A percentile compares a stretch with the other conserved stretches of the same genome.
These are phyloP conservation scores for Staphylotrichum tortipilum DNA, from an alignment of 495 filamentous ascomycete species.

Conservation along the genomic window DNA sequence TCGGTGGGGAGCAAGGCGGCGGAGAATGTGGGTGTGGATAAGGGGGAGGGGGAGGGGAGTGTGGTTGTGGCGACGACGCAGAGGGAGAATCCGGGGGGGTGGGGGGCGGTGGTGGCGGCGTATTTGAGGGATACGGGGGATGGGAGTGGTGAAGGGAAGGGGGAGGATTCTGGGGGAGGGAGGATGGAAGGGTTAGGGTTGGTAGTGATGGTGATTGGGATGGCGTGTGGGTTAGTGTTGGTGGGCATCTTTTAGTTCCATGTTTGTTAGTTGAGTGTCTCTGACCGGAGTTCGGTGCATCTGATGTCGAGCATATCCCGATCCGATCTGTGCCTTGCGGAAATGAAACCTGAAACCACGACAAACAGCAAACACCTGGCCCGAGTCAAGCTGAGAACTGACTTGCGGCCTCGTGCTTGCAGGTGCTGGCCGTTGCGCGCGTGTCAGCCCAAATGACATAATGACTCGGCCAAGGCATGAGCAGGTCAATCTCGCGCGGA, in stretches of 20 bases:
- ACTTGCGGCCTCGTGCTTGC: no score
- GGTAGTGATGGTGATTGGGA: neutral
- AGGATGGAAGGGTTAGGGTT: neutral
- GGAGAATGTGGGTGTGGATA: conserved; percentile 34
- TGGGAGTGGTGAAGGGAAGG: neutral
- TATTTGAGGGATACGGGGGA: conserved; percentile 15
- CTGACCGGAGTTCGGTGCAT: neutral
- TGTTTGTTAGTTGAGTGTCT: neutral
- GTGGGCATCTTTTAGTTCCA: neutral
- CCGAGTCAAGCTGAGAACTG: no score
- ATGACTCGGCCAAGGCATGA: no score
- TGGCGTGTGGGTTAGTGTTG: neutral
- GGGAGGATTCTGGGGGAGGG: neutral
- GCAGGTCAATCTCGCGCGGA: no score
- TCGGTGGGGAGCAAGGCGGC: conserved; percentile 36
- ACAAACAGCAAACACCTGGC: no score
- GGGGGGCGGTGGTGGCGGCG: conserved; percentile 34
- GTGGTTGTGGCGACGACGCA: conserved; percentile 28
- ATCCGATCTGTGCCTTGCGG: no score
- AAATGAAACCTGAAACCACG: no score
- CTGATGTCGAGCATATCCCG: no score
- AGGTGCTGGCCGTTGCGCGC: no score
- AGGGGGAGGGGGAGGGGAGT: conserved; percentile 1
- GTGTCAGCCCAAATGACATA: no score
- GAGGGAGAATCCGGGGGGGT: conserved; percentile 36